Conservation (phyloP, 1,284 basidiomycete genomes). For the Stereum hirsutum region DNA sequence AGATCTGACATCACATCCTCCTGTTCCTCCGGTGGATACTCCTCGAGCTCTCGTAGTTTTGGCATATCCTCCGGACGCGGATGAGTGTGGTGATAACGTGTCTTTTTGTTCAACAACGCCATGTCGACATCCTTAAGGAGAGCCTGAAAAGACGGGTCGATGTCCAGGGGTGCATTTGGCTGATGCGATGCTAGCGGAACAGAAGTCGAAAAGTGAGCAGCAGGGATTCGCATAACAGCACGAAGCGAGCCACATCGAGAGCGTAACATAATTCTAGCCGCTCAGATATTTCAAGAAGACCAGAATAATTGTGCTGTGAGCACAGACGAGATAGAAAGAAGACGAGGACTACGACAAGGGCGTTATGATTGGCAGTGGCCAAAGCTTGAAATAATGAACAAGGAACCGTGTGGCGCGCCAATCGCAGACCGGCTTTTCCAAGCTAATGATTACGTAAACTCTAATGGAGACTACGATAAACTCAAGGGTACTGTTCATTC, state of each 20-base stretch:
- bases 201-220: constrained; percentile 16
- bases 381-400: too few relatives aligned
- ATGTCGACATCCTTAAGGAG: constrained; percentile 60
- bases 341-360: too few relatives aligned
- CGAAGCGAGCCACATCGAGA: constrained; percentile 12
- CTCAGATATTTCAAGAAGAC: too few relatives aligned
- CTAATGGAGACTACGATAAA: too few relatives aligned
- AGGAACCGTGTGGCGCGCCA: too few relatives aligned
- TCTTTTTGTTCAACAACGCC: constrained; percentile 40
- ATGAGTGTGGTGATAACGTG: constrained; percentile 11
- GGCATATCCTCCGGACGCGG: constrained; percentile 8
- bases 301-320: too few relatives aligned
- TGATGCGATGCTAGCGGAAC: constrained; percentile 15
- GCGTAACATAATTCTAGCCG: constrained; percentile 19
- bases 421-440: too few relatives aligned
- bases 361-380: too few relatives aligned
- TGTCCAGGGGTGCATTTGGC: constrained; percentile 36
- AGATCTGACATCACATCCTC: constrained; percentile 14
- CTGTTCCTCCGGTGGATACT: constrained; percentile 26
- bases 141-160: constrained; percentile 54
- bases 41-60: constrained; percentile 42
- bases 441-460: too few relatives aligned
- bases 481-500: too few relatives aligned
- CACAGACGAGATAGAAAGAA: too few relatives aligned
- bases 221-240: constrained; percentile 11